A percentile compares a stretch with the other conserved stretches of the same genome.
These are phyloP conservation scores for Mycena olivaceomarginata DNA, from an alignment of 768 basidiomycete genomes.

Conservation along the genomic window DNA sequence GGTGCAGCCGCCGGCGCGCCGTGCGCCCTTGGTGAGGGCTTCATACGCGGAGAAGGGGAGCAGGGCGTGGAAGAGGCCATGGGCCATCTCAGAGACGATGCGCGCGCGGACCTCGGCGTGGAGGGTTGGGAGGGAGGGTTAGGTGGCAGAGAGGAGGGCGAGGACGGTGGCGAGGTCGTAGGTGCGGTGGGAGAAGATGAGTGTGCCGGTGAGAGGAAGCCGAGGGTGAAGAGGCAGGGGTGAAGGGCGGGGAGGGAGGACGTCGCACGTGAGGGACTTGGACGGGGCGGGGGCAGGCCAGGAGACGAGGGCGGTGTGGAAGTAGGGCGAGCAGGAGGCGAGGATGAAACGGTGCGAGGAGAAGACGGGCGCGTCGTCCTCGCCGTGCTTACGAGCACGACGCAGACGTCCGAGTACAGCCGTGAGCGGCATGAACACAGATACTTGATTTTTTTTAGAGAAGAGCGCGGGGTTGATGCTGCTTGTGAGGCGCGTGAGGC, in stretches of 20 bases:
- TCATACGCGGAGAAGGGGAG: constrained; percentile 89
- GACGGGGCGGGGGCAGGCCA: constrained; percentile 67
- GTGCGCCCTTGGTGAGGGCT: constrained; percentile 80
- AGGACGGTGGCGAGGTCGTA: constrained; percentile 96
- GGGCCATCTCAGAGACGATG: constrained; percentile 91
- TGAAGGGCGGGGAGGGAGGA: constrained; percentile 93
- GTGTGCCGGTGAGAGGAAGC: constrained; percentile 95
- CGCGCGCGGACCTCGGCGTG: constrained; percentile 88
- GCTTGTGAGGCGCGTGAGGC: constrained; percentile 78
- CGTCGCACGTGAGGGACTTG: constrained; percentile 41
- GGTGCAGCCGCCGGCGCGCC: constrained; percentile 90
- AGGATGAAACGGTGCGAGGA: constrained; percentile 97
- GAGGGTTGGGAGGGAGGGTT: constrained; percentile 85
- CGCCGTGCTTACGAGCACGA: constrained; percentile 81
- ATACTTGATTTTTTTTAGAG: constrained; percentile 93
- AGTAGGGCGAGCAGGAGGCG: constrained; percentile 92
- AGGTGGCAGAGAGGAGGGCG: constrained; percentile 87
- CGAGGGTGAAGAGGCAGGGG: constrained; percentile 95
- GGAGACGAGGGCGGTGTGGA: constrained; percentile 85
- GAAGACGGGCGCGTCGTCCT: constrained; percentile 78
- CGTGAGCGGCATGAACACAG: constrained; percentile 98
- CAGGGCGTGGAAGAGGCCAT: constrained; percentile 91
- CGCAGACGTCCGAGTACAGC: constrained; percentile 93
- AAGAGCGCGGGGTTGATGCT: constrained; percentile 88
- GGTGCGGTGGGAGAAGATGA: constrained; percentile 93